Evolutionary conservation across 2,329 filamentous ascomycete genomes (phyloP).

Genomic region (Cryphonectria carpinicola): DNA sequence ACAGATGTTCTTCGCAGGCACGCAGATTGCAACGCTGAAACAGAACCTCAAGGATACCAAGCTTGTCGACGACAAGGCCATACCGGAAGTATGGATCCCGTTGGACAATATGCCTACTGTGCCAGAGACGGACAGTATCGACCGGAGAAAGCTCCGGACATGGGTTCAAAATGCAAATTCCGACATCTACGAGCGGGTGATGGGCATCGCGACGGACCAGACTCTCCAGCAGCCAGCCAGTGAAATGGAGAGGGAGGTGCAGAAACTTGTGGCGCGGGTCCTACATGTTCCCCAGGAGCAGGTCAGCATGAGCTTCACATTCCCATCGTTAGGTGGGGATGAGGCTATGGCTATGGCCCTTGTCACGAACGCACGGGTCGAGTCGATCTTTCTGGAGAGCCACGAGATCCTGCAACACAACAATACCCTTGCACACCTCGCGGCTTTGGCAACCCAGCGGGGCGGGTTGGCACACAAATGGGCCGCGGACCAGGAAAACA

Average conservation of each 20-base stretch:
- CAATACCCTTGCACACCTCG: conserved; percentile 44
- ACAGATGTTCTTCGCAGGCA: conserved; percentile 46
- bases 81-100: conserved; percentile 54
- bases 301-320: conserved; percentile 49
- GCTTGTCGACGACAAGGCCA: conserved; percentile 40
- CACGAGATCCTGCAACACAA: conserved; percentile 44
- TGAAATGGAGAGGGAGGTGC: conserved; percentile 45
- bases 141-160: conserved; percentile 52
- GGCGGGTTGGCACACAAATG: conserved; percentile 38
- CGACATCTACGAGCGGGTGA: conserved; percentile 49
- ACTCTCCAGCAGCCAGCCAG: conserved; percentile 41
- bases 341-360: conserved; percentile 45
- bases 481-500: conserved; percentile 40
- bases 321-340: conserved; percentile 45
- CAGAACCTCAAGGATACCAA: conserved; percentile 39
- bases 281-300: conserved; percentile 44
- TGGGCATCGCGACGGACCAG: conserved; percentile 46
- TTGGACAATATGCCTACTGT: conserved; percentile 49
- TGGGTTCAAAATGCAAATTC: conserved; percentile 60
- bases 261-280: conserved; percentile 44
- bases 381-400: conserved; percentile 43
- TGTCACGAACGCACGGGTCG: conserved; percentile 43
- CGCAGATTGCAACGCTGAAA: conserved; percentile 47
- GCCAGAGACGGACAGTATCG: conserved; percentile 43
- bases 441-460: conserved; percentile 40